A percentile compares a stretch with the other conserved stretches of the same genome.
These are phyloP conservation scores for Sicyos baderoa DNA, from an alignment of 306 rosid genomes.

Conservation along the genomic window DNA sequence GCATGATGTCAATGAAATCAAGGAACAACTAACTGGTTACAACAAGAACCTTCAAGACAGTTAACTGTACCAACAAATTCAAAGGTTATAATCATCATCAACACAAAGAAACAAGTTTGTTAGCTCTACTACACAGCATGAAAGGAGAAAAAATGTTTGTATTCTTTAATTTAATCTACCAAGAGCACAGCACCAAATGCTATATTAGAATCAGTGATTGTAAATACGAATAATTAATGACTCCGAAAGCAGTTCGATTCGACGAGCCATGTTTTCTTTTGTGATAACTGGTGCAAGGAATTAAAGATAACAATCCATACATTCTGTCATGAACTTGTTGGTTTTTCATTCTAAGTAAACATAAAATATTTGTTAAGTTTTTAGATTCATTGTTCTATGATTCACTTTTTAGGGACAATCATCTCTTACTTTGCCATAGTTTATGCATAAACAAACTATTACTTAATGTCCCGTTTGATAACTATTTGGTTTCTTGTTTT, in stretches of 20 bases:
- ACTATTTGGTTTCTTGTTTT: too few relatives aligned
- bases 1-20: neutral
- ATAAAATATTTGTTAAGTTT: neutral
- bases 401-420: neutral
- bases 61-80: slow-evolving; percentile 3
- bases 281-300: neutral
- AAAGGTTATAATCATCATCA: neutral
- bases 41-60: neutral
- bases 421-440: too few relatives aligned
- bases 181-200: neutral
- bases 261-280: neutral
- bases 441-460: too few relatives aligned
- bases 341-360: neutral
- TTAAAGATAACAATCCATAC: neutral
- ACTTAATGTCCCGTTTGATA: too few relatives aligned
- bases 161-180: neutral
- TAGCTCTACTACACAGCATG: neutral
- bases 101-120: neutral
- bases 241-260: neutral
- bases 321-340: neutral
- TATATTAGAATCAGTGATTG: neutral
- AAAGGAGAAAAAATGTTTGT: neutral
- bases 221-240: neutral
- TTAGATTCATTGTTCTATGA: neutral
- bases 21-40: neutral